These are phyloP conservation scores for Moesziomyces globuligerus DNA, from an alignment of 1,284 basidiomycete genomes.

Conservation along the genomic window DNA sequence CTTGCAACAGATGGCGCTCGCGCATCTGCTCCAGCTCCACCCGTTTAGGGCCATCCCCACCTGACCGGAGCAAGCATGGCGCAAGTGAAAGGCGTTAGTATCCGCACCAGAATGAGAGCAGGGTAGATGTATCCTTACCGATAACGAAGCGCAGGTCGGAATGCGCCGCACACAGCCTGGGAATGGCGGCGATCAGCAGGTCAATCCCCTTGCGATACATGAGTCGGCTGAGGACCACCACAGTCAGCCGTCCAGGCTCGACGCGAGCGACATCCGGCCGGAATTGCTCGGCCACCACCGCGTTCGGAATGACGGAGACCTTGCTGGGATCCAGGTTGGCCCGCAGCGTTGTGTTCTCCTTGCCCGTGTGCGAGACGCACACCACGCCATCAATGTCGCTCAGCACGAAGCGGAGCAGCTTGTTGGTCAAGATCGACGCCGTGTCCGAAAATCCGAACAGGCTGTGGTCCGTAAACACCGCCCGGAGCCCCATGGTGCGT, in stretches of 20 bases:
- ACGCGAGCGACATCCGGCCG: slow-evolving; percentile 71
- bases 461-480: slow-evolving; percentile 96
- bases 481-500: slow-evolving; percentile 72
- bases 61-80: slow-evolving; percentile 2
- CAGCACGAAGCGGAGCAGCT: slow-evolving; percentile 85
- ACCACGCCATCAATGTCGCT: slow-evolving; percentile 92
- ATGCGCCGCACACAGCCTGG: slow-evolving; percentile 84
- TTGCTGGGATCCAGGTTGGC: slow-evolving; percentile 71
- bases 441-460: slow-evolving; percentile 96
- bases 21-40: slow-evolving; percentile 95
- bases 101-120: too few species aligned
- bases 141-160: slow-evolving; percentile 88
- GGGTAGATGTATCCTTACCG: slow-evolving; percentile 76
- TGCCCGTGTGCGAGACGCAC: slow-evolving; percentile 92
- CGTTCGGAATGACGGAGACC: slow-evolving; percentile 80
- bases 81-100: neutral
- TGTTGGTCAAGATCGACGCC: slow-evolving; percentile 95
- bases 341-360: slow-evolving; percentile 91
- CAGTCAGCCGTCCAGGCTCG: slow-evolving; percentile 72
- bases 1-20: slow-evolving; percentile 87
- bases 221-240: slow-evolving; percentile 92
- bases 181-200: slow-evolving; percentile 89
- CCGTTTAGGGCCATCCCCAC: slow-evolving; percentile 91
- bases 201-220: slow-evolving; percentile 98
- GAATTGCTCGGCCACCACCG: slow-evolving; percentile 88